Conservation (phyloP, 495 filamentous ascomycete genomes). For the Tuber aestivum region DNA sequence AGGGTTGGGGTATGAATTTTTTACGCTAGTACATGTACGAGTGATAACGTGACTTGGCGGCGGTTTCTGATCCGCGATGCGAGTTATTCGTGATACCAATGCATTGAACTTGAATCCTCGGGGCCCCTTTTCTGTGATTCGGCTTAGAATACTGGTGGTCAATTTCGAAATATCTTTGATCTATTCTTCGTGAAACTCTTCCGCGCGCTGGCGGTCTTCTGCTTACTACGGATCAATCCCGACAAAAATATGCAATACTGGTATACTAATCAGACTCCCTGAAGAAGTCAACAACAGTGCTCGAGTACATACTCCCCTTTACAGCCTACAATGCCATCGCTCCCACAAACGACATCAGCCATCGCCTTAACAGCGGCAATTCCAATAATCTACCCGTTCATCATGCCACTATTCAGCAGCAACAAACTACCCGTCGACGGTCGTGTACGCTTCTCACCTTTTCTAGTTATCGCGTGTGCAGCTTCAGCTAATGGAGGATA, state of each 20-base stretch:
- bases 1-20: neutral
- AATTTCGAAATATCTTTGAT: neutral
- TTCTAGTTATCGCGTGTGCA: neutral
- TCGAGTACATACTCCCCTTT: neutral
- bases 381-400: slow-evolving; percentile 23
- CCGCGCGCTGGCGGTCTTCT: neutral
- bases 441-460: slow-evolving; percentile 52
- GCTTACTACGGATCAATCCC: neutral
- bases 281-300: slow-evolving; percentile 3
- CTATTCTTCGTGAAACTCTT: neutral
- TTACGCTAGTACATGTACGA: neutral
- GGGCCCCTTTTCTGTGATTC: neutral
- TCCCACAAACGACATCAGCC: neutral
- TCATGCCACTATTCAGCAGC: slow-evolving; percentile 63
- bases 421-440: slow-evolving; percentile 80
- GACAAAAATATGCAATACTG: neutral
- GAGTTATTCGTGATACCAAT: no score
- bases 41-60: neutral
- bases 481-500: slow-evolving; percentile 48
- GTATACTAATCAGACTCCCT: neutral
- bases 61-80: no score
- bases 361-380: neutral
- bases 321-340: neutral
- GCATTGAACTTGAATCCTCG: neutral
- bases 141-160: neutral